Percentiles rank a stretch among this genome's conserved stretches.
These are phyloP conservation scores for Alternaria hordeiaustralica DNA, from an alignment of 2,329 filamentous ascomycete species.

Conservation along the genomic window DNA sequence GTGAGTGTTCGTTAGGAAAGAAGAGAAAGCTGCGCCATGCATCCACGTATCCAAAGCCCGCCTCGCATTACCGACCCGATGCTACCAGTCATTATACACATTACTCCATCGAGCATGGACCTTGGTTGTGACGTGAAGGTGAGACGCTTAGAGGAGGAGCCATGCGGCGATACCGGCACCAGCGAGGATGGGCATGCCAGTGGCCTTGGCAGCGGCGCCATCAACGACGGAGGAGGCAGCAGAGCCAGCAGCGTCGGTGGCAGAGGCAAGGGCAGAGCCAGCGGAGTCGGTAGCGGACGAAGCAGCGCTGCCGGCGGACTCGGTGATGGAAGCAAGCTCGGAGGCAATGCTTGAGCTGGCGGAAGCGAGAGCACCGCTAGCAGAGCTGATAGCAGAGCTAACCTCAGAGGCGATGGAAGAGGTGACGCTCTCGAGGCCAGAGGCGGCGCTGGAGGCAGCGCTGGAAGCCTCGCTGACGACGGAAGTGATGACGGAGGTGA, in stretches of 20 bases:
- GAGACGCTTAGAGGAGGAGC: conserved; percentile 45
- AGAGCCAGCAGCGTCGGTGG: conserved; percentile 9
- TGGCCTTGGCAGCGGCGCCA: conserved; percentile 39
- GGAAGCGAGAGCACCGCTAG: conserved; percentile 2
- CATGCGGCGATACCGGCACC: conserved; percentile 46
- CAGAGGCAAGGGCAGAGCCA: conserved; percentile 20
- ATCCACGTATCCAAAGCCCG: conserved; percentile 34
- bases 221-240: conserved; percentile 19
- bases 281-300: conserved; percentile 13
- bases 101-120: conserved; percentile 35
- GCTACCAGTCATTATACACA: conserved; percentile 40
- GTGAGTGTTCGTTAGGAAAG: conserved; percentile 20
- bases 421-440: not conserved
- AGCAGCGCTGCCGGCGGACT: conserved; percentile 15
- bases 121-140: conserved; percentile 19
- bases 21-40: conserved; percentile 20
- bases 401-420: conserved; percentile 13
- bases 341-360: conserved; percentile 18
- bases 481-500: conserved; percentile 10
- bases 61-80: conserved; percentile 14
- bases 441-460: conserved; percentile 14
- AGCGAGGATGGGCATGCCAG: conserved; percentile 46
- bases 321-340: conserved; percentile 17
- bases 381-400: conserved; percentile 8
- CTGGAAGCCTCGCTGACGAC: conserved; percentile 20